Percentiles rank a stretch among this genome's conserved stretches.
These are phyloP conservation scores for Zygoascus ofunaensis DNA, from an alignment of 805 yeast genomes.

Conservation along the genomic window DNA sequence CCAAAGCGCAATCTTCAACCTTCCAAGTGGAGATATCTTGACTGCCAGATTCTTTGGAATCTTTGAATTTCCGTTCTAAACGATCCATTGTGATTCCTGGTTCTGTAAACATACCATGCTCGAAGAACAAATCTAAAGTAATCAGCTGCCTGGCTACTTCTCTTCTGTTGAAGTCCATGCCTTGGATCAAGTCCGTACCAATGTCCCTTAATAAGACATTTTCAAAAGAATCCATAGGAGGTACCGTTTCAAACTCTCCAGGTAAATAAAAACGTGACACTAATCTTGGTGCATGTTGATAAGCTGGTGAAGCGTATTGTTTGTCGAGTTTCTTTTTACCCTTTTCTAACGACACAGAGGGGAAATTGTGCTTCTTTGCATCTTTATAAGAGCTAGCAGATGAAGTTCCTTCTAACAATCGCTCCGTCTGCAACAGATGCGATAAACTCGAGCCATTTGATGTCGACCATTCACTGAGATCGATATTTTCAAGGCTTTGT, in stretches of 20 bases:
- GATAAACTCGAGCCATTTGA: not conserved
- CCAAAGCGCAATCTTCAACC: constrained; percentile 82
- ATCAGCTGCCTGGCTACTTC: constrained; percentile 80
- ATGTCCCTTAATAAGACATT: constrained; percentile 67
- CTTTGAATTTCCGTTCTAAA: constrained; percentile 29
- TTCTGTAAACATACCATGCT: constrained; percentile 52
- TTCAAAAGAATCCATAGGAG: constrained; percentile 41
- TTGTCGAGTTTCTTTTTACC: not conserved
- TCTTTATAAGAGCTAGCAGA: not conserved
- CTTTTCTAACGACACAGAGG: constrained; percentile 15
- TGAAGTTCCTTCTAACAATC: not conserved
- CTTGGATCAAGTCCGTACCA: constrained; percentile 61
- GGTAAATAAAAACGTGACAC: constrained; percentile 52
- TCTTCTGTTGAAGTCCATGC: constrained; percentile 79
- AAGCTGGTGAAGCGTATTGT: not conserved
- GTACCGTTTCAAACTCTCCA: constrained; percentile 52
- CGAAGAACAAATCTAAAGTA: constrained; percentile 63
- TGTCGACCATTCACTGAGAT: not conserved
- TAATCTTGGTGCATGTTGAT: constrained; percentile 35
- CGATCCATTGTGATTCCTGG: constrained; percentile 75
- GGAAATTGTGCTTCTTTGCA: constrained; percentile 22
- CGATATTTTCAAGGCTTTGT: constrained; percentile 7
- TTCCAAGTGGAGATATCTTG: constrained; percentile 65
- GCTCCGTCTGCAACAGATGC: not conserved
- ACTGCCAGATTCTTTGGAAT: not conserved